A percentile compares a stretch with the other conserved stretches of the same genome.
Conservation (phyloP, 257 asterid species). For the Lithospermum erythrorhizon region DNA sequence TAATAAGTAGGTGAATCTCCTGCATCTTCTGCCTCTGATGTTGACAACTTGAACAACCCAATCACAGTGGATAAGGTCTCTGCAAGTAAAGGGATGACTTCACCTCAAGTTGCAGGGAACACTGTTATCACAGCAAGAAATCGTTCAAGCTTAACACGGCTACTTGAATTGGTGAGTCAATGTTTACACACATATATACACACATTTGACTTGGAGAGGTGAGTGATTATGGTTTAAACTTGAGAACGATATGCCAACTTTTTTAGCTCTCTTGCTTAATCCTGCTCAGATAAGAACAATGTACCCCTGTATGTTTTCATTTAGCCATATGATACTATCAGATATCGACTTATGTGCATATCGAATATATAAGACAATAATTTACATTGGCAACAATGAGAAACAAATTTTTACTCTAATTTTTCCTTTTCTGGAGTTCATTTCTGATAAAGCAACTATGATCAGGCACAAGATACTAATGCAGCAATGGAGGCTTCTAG, state of each 20-base stretch:
- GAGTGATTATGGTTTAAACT: too few relatives aligned
- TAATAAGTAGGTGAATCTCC: slow-evolving; percentile 82
- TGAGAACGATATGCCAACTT: not conserved
- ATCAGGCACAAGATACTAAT: slow-evolving; percentile 74
- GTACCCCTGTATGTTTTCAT: too few relatives aligned
- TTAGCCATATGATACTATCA: too few relatives aligned
- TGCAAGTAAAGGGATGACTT: slow-evolving; percentile 48
- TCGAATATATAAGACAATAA: too few relatives aligned
- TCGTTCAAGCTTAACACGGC: slow-evolving; percentile 28
- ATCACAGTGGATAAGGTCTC: slow-evolving; percentile 51
- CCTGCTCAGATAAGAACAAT: too few relatives aligned
- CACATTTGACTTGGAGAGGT: not conserved
- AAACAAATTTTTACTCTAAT: not conserved
- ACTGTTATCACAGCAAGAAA: slow-evolving; percentile 24
- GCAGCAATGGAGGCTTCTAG: slow-evolving; percentile 94
- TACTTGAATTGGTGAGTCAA: slow-evolving; percentile 34
- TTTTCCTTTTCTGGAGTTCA: not conserved
- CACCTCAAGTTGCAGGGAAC: slow-evolving; percentile 40
- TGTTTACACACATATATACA: not conserved
- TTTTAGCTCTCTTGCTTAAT: too few relatives aligned
- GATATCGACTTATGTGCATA: too few relatives aligned
- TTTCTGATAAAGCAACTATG: slow-evolving; percentile 8
- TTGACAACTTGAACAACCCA: slow-evolving; percentile 88
- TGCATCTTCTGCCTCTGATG: slow-evolving; percentile 96
- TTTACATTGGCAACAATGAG: not conserved